Base-by-base conservation (phyloP, 2,329 filamentous ascomycete species). In the Penicillium sp. region DNA sequence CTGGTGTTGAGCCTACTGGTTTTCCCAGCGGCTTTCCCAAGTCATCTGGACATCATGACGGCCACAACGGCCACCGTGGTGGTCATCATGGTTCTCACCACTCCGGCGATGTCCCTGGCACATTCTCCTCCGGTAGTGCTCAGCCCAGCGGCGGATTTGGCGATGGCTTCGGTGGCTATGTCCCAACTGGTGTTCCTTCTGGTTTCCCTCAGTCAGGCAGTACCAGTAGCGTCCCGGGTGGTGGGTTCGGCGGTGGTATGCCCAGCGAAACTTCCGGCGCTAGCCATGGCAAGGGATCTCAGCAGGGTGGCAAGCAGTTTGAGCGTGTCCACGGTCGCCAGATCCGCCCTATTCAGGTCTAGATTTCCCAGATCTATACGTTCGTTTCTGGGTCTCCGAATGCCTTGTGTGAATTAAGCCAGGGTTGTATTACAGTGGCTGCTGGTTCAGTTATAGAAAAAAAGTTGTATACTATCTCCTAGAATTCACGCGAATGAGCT, bases 271-370 rank as follows among this genome's bases (percentile, higher is more conserved):
- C n/a, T 20, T 27, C 38, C 39, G 1, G 5, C n/a, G 35, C 44
- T 51, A 36, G 30, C 8, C 8, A 52, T 28, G 25, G 48, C 9
- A 31, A 48, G 20, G 40, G 25, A 10, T 46, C 48, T 31, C 22
- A 25, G 16, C 31, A 51, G 35, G 35, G 48, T 2, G 30, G 13
- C 16, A 38, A 50, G 41, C 39, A 44, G 35, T 57, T 63, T 44
- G 47, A 58, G 31, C 64, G 64, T 30, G 33, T 54, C 13, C 65
- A 66, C 30, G 58, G 63, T 33, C 64, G 64, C 54, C 64, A 68
- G 42, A 55, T 65, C 40, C 58, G 49, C 8, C 60, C 55, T 33
- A 40, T 63, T 38, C 33, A 51, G 43, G 48, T 47, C 9, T 66
- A 62, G 49, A 53, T 27, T 18, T 14, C 22, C 14, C 13, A 20